phyloP scores from a whole-genome alignment of 352 stramenopile genomes.

The Phytophthora pini region DNA sequence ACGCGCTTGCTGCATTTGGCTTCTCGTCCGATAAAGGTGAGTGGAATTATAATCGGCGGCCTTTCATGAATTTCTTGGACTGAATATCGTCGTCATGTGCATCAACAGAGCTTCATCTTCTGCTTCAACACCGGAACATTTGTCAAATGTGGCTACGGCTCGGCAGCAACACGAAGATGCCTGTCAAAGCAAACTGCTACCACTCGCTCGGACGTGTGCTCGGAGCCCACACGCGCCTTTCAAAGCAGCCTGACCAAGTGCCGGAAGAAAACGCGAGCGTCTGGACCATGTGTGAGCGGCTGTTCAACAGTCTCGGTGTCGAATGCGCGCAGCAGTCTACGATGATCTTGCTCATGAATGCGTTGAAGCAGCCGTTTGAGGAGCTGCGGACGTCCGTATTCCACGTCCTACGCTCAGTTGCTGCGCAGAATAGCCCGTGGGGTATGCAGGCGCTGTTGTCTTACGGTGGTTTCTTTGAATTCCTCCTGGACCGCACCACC shows the following conservation, averaged over 20 bases:
- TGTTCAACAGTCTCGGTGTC: slow-evolving; percentile 70
- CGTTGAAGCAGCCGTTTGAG: slow-evolving; percentile 86
- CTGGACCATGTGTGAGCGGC: slow-evolving; percentile 67
- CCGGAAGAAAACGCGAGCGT: slow-evolving; percentile 63
- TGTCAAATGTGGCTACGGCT: slow-evolving; percentile 67
- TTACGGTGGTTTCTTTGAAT: slow-evolving; percentile 89
- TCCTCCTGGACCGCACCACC: slow-evolving; percentile 79
- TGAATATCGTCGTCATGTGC: slow-evolving; percentile 6
- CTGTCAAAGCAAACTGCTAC: slow-evolving; percentile 80
- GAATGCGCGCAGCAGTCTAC: slow-evolving; percentile 62
- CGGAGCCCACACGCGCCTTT: slow-evolving; percentile 51
- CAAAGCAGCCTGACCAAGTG: slow-evolving; percentile 38
- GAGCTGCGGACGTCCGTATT: slow-evolving; percentile 82
- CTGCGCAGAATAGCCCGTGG: slow-evolving; percentile 82
- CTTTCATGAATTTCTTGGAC: neutral
- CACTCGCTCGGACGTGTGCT: slow-evolving; percentile 73
- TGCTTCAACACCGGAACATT: slow-evolving; percentile 75
- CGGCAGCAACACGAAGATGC: slow-evolving; percentile 67
- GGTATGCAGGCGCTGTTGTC: slow-evolving; percentile 65
- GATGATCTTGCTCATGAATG: slow-evolving; percentile 75
- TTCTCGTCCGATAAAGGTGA: slow-evolving; percentile 84
- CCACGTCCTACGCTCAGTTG: slow-evolving; percentile 77
- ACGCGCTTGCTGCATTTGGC: slow-evolving; percentile 79
- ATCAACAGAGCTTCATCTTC: slow-evolving; percentile 63
- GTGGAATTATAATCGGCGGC: neutral